Base-by-base conservation (phyloP, 1,284 basidiomycete genomes). In the Paramarasmius palmivorus region DNA sequence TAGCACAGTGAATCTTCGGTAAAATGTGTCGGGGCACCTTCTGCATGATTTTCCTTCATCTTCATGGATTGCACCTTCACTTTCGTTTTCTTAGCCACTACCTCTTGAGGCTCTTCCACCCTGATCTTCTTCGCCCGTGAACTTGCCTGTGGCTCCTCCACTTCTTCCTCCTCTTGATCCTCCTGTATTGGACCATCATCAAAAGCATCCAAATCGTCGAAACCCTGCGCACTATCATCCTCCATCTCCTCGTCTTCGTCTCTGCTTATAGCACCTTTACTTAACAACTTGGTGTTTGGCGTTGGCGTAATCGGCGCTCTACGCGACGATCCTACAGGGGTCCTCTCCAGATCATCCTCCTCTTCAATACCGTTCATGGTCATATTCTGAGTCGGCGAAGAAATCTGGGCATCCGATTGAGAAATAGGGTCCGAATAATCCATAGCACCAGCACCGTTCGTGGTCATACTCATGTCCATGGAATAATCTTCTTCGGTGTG, bases 201-300 rank as follows among this genome's bases (percentile, higher is more conserved):
- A 32, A 6, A 6, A 32, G 6, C 12, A 12, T 76, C 74, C 40
- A 78, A 63, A 12, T 70, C 73, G 15, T 69, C 64, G n/a, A 76
- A 56, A n/a, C 77, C 80, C 20, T 73, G 73, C 1, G 72, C 75
- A 51, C 83, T 81, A 32, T 83, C 83, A 19, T 83, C 78, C 53
- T 88, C 85, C 26, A 80, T 1, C 3, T 46, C 59, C 2, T 70
- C 73, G 9, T 70, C 73, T n/a, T 78, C 73, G 45, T 67, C 68
- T 53, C 32, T 23, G 6, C 10, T 29, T 6, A 20, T 14, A 20
- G 19, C 41, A 5, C 53, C 34, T 29, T 45, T 45, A n/a, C 19
- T 26, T 23, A 5, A 26, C 25, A 6, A 14, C 32, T 46, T 2
- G 44, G 44, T 15, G 44, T 46, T n/a, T 38, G 32, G 8, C 22